phyloP scores from a whole-genome alignment of 202 grass and related monocot species.

The Musa balbisiana region DNA sequence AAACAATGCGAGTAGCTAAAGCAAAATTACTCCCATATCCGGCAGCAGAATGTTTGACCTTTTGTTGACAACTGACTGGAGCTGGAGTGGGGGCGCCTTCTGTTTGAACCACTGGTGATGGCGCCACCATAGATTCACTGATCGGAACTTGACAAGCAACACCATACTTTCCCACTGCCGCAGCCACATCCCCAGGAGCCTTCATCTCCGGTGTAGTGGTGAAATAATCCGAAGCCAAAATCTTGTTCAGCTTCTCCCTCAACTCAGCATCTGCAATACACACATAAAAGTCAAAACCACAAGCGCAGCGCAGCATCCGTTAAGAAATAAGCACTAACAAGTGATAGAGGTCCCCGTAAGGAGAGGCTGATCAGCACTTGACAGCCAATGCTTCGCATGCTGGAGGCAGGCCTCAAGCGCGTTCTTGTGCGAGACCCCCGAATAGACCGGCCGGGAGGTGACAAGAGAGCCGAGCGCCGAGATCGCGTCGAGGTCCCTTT shows the following conservation, averaged over 20 bases:
- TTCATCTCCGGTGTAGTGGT: conserved; percentile 63
- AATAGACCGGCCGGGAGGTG: conserved; percentile 52
- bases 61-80: not conserved
- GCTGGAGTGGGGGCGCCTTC: not conserved
- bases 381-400: conserved; percentile 68
- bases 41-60: not conserved
- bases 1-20: not conserved
- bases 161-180: conserved; percentile 53
- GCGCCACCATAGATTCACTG: conserved; percentile 10
- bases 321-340: conserved; percentile 40
- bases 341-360: conserved; percentile 44
- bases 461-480: conserved; percentile 48
- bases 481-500: conserved; percentile 59
- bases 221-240: conserved; percentile 78
- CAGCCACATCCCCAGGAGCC: conserved; percentile 44
- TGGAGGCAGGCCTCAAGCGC: conserved; percentile 61
- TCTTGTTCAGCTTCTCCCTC: conserved; percentile 75
- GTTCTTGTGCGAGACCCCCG: conserved; percentile 61
- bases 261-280: conserved; percentile 62
- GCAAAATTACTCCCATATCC: not conserved
- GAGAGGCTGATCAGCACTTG: conserved; percentile 47
- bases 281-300: conserved; percentile 4
- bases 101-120: not conserved
- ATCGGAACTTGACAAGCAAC: conserved; percentile 27
- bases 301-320: not conserved